These are phyloP conservation scores for Candida loeiensis DNA, from an alignment of 805 yeast species.

Conservation along the genomic window DNA sequence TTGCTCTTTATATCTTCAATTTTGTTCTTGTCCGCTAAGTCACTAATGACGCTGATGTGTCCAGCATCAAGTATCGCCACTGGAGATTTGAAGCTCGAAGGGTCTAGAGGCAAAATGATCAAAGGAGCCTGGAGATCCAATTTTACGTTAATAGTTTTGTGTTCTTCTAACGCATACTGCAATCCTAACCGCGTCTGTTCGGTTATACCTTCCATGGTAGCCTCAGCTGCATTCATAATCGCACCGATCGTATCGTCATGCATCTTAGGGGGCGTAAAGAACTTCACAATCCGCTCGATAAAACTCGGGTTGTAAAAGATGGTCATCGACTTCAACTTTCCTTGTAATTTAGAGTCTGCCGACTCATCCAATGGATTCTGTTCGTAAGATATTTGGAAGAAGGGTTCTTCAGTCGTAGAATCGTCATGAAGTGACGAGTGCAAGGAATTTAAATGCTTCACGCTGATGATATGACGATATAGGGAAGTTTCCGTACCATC, in stretches of 20 bases:
- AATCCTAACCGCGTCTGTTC: slow-evolving; percentile 87
- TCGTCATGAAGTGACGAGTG: slow-evolving; percentile 24
- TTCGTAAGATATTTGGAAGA: slow-evolving; percentile 80
- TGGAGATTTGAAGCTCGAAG: slow-evolving; percentile 75
- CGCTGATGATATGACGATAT: slow-evolving; percentile 86
- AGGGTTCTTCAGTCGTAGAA: slow-evolving; percentile 42
- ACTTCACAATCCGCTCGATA: slow-evolving; percentile 66
- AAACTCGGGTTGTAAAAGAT: slow-evolving; percentile 85
- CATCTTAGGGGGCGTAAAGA: slow-evolving; percentile 83
- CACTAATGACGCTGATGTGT: slow-evolving; percentile 79
- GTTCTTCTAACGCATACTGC: slow-evolving; percentile 91
- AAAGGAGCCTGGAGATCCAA: slow-evolving; percentile 93
- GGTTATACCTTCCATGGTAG: slow-evolving; percentile 87
- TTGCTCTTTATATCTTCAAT: slow-evolving; percentile 68
- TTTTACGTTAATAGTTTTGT: slow-evolving; percentile 80
- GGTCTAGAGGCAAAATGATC: slow-evolving; percentile 79
- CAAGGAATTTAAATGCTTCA: slow-evolving; percentile 53
- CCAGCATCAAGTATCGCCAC: slow-evolving; percentile 95
- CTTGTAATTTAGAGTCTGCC: slow-evolving; percentile 75
- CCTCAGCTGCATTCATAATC: slow-evolving; percentile 90
- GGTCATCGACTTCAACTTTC: slow-evolving; percentile 81
- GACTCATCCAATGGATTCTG: slow-evolving; percentile 77
- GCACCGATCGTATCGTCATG: slow-evolving; percentile 88
- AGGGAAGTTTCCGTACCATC: slow-evolving; percentile 79
- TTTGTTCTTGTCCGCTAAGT: slow-evolving; percentile 66